These are phyloP conservation scores for Colletotrichum tanaceti DNA, from an alignment of 2,329 filamentous ascomycete species.

Conservation along the genomic window DNA sequence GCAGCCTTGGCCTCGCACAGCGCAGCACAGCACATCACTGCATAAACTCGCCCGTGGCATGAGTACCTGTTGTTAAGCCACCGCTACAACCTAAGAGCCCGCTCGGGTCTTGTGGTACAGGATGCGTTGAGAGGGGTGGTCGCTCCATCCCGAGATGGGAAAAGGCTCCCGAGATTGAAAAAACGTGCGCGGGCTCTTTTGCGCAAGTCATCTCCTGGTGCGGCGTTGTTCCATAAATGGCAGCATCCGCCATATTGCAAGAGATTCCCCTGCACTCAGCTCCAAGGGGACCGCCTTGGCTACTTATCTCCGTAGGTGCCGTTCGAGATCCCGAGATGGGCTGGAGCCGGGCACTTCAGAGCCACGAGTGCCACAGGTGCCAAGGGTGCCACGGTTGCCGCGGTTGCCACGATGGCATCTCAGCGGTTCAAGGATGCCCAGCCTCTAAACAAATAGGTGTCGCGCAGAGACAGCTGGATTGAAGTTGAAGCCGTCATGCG, in stretches of 20 bases:
- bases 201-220: constrained; percentile 11
- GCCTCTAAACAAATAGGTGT: constrained; percentile 8
- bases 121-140: constrained; percentile 24
- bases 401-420: constrained; percentile 1
- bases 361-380: neutral
- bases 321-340: neutral
- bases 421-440: too few species aligned
- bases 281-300: neutral
- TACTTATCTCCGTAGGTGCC: neutral
- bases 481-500: constrained; percentile 32
- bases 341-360: neutral
- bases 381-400: too few species aligned
- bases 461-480: neutral
- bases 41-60: neutral
- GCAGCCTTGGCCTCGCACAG: neutral
- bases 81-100: neutral
- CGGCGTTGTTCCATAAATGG: constrained; percentile 21
- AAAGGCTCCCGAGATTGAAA: constrained; percentile 29
- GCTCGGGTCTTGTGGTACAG: neutral
- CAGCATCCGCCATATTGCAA: neutral
- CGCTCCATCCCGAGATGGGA: constrained; percentile 38
- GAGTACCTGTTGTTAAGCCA: constrained; percentile 2
- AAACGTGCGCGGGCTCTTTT: constrained; percentile 31
- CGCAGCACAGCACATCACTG: neutral
- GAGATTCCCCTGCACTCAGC: constrained; percentile 9